These are phyloP conservation scores for Candida sanyaensis DNA, from an alignment of 1,139 yeast genomes.

Conservation along the genomic window DNA sequence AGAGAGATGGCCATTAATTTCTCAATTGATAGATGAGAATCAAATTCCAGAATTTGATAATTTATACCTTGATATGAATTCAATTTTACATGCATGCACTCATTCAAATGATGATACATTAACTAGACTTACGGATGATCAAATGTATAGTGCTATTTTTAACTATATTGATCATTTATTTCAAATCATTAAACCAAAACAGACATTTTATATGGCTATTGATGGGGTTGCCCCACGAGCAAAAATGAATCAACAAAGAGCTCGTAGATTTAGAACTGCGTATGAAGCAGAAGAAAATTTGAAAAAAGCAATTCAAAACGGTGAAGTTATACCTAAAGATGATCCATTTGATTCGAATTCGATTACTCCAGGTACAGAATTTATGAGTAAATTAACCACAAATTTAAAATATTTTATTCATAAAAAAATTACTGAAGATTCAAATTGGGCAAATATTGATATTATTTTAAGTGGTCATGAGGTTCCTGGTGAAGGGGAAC, in stretches of 20 bases:
- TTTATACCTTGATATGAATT: slow-evolving; percentile 94
- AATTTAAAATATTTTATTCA: slow-evolving; percentile 89
- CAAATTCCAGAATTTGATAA: slow-evolving; percentile 95
- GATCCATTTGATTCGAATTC: slow-evolving; percentile 92
- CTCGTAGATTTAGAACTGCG: slow-evolving; percentile 95
- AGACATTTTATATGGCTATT: slow-evolving; percentile 93
- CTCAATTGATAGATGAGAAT: slow-evolving; percentile 80
- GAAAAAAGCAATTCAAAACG: slow-evolving; percentile 62
- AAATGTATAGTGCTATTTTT: slow-evolving; percentile 90
- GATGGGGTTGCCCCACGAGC: slow-evolving; percentile 99
- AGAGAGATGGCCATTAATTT: slow-evolving; percentile 98
- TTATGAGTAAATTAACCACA: slow-evolving; percentile 87
- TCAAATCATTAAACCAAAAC: slow-evolving; percentile 80
- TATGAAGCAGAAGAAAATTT: slow-evolving; percentile 84
- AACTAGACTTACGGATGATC: slow-evolving; percentile 77
- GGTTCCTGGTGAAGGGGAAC: slow-evolving; percentile 99
- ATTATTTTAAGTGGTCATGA: slow-evolving; percentile 92
- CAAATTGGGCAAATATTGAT: slow-evolving; percentile 86
- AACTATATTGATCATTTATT: slow-evolving; percentile 93
- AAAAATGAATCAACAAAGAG: slow-evolving; percentile 98
- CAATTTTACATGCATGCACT: slow-evolving; percentile 91
- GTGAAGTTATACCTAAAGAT: slow-evolving; percentile 65
- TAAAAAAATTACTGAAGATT: slow-evolving; percentile 84
- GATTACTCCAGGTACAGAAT: slow-evolving; percentile 98
- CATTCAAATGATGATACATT: slow-evolving; percentile 70